Conservation (phyloP, 768 basidiomycete genomes). For the Russula sp. region DNA sequence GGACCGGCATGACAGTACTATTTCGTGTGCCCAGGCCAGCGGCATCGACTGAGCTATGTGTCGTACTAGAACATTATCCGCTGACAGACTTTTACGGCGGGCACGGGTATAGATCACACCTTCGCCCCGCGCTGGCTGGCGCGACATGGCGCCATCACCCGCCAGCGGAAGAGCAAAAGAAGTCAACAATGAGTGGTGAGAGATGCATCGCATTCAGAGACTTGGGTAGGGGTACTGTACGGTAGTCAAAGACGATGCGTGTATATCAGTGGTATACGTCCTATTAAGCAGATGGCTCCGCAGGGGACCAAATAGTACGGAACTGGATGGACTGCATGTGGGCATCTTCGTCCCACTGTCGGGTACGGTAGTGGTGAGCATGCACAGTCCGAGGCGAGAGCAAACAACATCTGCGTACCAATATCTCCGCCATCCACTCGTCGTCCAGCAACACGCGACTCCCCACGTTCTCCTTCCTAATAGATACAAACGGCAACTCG, state of each 20-base stretch:
- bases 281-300: neutral
- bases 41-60: too few species aligned
- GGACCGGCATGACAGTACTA: too few species aligned
- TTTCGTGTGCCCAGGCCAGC: too few species aligned
- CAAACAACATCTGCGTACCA: neutral
- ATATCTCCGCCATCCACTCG: slow-evolving; percentile 17
- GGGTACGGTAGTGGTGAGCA: neutral
- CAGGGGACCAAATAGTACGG: neutral
- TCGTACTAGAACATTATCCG: too few species aligned
- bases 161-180: too few species aligned
- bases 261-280: neutral
- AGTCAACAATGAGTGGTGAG: too few species aligned
- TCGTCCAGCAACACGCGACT: slow-evolving; percentile 9
- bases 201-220: too few species aligned
- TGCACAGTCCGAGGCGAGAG: neutral
- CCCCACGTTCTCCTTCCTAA: slow-evolving; percentile 17
- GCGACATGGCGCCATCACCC: too few species aligned
- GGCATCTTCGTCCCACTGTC: slow-evolving; percentile 2
- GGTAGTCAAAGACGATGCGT: neutral
- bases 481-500: slow-evolving; percentile 10
- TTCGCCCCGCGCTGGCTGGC: too few species aligned
- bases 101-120: too few species aligned
- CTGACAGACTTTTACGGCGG: too few species aligned
- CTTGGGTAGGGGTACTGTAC: too few species aligned
- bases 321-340: neutral